Conservation (phyloP, 495 filamentous ascomycete genomes). For the Peziza echinospora region DNA sequence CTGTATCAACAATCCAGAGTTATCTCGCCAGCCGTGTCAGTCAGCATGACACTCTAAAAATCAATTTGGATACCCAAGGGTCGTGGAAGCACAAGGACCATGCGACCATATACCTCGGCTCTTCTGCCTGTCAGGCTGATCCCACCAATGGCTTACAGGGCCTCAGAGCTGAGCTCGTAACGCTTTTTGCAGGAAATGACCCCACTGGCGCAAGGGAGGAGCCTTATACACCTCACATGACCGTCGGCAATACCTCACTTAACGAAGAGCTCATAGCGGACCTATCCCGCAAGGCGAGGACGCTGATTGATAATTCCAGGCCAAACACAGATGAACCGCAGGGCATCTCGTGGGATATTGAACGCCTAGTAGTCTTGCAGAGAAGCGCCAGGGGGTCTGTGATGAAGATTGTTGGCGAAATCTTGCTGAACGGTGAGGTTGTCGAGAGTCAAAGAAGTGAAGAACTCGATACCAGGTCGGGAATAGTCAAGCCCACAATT, state of each 20-base stretch:
- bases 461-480: too few relatives aligned
- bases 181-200: not conserved
- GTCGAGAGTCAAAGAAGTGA: too few relatives aligned
- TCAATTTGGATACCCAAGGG: constrained; percentile 21
- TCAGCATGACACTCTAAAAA: constrained; percentile 2
- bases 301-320: constrained; percentile 14
- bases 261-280: constrained; percentile 21
- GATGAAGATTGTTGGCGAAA: constrained; percentile 24
- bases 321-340: too few relatives aligned
- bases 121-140: not conserved
- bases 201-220: constrained; percentile 7
- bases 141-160: not conserved
- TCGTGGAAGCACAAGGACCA: constrained; percentile 24
- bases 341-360: constrained; percentile 24
- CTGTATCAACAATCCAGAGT: constrained; percentile 13
- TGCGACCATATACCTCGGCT: constrained; percentile 25
- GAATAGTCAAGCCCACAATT: too few relatives aligned
- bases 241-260: constrained; percentile 29
- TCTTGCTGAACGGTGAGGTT: constrained; percentile 7
- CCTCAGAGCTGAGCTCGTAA: not conserved
- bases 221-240: constrained; percentile 27
- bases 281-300: constrained; percentile 24
- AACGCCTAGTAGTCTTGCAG: constrained; percentile 26
- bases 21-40: not conserved
- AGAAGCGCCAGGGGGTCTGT: constrained; percentile 24